Percentiles rank a stretch among this genome's conserved stretches.
Conservation (phyloP, 768 basidiomycete genomes). For the Pholiota conissans region DNA sequence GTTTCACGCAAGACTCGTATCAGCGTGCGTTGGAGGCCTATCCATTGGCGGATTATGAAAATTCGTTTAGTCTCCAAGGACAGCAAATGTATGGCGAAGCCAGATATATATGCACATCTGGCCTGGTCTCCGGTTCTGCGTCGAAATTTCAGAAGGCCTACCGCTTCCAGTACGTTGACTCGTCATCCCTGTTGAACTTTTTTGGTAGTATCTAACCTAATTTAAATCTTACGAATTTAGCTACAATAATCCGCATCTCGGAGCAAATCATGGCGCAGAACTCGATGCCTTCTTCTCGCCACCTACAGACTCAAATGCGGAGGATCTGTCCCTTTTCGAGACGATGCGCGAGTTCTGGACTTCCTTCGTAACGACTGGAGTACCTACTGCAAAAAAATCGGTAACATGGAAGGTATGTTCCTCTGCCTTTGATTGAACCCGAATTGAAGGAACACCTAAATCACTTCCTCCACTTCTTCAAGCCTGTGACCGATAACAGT, state of each 20-base stretch:
- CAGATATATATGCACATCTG: slow-evolving; percentile 43
- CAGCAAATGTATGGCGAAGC: slow-evolving; percentile 48
- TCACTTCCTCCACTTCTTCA: not conserved
- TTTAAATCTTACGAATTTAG: slow-evolving; percentile 19
- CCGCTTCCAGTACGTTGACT: slow-evolving; percentile 35
- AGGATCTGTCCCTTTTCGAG: slow-evolving; percentile 30
- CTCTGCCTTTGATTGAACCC: not conserved
- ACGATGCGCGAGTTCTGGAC: slow-evolving; percentile 41
- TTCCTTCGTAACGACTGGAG: slow-evolving; percentile 35
- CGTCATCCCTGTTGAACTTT: not conserved
- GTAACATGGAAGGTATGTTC: slow-evolving; percentile 28
- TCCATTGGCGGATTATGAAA: slow-evolving; percentile 31
- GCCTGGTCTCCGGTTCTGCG: slow-evolving; percentile 29
- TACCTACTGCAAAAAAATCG: slow-evolving; percentile 24
- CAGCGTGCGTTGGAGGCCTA: slow-evolving; percentile 32
- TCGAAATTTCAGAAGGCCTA: slow-evolving; percentile 18
- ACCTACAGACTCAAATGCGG: slow-evolving; percentile 23
- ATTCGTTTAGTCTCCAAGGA: slow-evolving; percentile 37
- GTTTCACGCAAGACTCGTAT: slow-evolving; percentile 28
- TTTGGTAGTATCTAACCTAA: not conserved
- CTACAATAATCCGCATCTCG: slow-evolving; percentile 40
- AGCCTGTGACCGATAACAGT: slow-evolving; percentile 9
- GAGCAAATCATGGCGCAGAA: slow-evolving; percentile 37
- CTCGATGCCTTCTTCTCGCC: slow-evolving; percentile 36
- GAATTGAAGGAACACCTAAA: not conserved